These are phyloP conservation scores for Hibiscus syriacus DNA, from an alignment of 345 rosid genomes.

Conservation along the genomic window DNA sequence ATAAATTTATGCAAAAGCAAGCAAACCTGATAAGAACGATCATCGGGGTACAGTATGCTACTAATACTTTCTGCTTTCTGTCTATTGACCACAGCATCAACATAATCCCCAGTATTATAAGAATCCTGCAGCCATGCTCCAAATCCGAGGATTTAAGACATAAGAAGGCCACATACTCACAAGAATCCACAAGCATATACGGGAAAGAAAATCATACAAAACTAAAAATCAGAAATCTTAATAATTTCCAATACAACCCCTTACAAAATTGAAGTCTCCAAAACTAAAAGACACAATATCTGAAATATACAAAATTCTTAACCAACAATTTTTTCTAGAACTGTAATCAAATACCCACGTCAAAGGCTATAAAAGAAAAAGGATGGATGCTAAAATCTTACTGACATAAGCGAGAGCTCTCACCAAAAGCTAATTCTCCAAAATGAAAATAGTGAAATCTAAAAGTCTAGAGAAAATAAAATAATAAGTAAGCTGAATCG, in stretches of 20 bases:
- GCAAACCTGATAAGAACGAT: slow-evolving; percentile 35
- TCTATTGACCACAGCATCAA: slow-evolving; percentile 39
- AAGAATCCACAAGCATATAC: neutral
- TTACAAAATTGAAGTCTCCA: neutral
- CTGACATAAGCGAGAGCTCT: neutral
- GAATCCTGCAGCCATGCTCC: slow-evolving; percentile 24
- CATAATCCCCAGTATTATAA: slow-evolving; percentile 41
- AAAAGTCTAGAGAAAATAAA: neutral
- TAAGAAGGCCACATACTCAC: neutral
- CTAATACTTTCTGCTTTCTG: slow-evolving; percentile 43
- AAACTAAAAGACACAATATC: neutral
- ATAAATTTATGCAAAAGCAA: slow-evolving; percentile 8
- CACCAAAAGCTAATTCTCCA: neutral
- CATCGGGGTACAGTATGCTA: slow-evolving; percentile 39
- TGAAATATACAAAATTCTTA: neutral
- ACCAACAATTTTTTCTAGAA: neutral
- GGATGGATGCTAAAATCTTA: neutral
- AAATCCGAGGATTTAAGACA: neutral
- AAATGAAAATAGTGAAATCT: neutral
- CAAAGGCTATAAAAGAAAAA: neutral
- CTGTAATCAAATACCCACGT: neutral
- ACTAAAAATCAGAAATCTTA: neutral
- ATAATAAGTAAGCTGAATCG: neutral
- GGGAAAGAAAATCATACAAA: neutral
- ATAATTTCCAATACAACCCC: neutral